phyloP scores from a whole-genome alignment of 2,329 filamentous ascomycete genomes.

The Amphichorda felina region DNA sequence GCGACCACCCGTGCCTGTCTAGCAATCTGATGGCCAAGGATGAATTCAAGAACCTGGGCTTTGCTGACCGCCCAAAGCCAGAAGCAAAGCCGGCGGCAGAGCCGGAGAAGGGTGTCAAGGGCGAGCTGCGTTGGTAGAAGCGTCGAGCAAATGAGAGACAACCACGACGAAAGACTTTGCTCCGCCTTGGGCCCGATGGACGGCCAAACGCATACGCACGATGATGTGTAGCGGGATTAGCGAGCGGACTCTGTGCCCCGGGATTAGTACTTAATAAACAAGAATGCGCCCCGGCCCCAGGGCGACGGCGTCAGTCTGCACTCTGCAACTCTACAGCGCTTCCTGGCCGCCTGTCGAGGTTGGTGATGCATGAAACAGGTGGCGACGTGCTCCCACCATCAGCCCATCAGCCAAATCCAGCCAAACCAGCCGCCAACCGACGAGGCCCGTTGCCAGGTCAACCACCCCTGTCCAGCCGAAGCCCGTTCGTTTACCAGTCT shows the following conservation, averaged over 20 bases:
- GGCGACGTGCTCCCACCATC: no score
- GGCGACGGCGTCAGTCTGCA: no score
- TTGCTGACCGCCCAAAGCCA: conserved; percentile 26
- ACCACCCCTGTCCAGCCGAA: background rate
- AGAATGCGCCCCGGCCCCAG: no score
- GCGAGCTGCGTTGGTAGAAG: conserved; percentile 22
- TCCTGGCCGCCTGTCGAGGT: no score
- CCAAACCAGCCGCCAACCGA: background rate
- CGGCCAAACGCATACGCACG: background rate
- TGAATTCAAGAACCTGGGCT: conserved; percentile 88
- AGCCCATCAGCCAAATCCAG: no score
- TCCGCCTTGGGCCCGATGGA: no score
- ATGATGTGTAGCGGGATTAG: conserved; percentile 3
- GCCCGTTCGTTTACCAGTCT: no score
- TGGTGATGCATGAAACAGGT: no score
- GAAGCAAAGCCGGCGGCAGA: conserved; percentile 3
- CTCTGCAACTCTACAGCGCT: no score
- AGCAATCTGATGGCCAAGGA: conserved; percentile 95
- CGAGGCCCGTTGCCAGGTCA: conserved; percentile 1
- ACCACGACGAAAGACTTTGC: conserved; percentile 2
- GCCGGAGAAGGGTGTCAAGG: conserved; percentile 22
- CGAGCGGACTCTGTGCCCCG: no score
- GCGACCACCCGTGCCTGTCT: background rate
- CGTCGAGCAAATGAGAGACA: conserved; percentile 2
- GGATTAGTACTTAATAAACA: no score